These are phyloP conservation scores for Thuidium tamariscinum DNA, from an alignment of 225 moss, liverwort and hornwort genomes.

Conservation along the genomic window DNA sequence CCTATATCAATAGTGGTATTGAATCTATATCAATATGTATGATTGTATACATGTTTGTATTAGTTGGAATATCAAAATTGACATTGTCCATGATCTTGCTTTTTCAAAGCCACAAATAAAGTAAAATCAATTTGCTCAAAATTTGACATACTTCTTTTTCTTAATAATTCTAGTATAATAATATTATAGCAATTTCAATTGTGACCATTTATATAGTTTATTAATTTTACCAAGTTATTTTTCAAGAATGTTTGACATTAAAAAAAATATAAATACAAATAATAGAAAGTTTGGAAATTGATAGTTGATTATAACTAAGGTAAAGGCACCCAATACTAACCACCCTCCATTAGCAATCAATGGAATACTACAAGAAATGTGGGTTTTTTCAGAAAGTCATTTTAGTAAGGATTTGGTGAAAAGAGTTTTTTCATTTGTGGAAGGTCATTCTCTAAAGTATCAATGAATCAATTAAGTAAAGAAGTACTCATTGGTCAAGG, in stretches of 20 bases:
- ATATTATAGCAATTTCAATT: neutral
- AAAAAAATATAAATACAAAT: neutral
- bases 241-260: accelerated
- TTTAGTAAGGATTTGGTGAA: too few species aligned
- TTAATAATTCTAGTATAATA: too few species aligned
- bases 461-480: too few species aligned
- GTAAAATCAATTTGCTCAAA: neutral
- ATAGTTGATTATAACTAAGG: neutral
- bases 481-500: too few species aligned
- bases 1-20: accelerated
- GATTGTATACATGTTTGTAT: accelerated
- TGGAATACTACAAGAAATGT: too few species aligned
- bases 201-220: neutral
- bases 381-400: too few species aligned
- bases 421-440: too few species aligned
- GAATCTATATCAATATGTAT: neutral
- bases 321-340: too few species aligned
- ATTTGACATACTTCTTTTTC: neutral
- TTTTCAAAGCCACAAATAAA: neutral
- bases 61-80: accelerated
- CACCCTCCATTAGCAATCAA: too few species aligned
- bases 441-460: too few species aligned
- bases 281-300: too few species aligned
- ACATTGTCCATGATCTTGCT: neutral
- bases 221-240: neutral